Percentiles rank a stretch among this genome's conserved stretches.
Conservation (phyloP, 2,329 filamentous ascomycete species). For the Tolypocladium amazonense region DNA sequence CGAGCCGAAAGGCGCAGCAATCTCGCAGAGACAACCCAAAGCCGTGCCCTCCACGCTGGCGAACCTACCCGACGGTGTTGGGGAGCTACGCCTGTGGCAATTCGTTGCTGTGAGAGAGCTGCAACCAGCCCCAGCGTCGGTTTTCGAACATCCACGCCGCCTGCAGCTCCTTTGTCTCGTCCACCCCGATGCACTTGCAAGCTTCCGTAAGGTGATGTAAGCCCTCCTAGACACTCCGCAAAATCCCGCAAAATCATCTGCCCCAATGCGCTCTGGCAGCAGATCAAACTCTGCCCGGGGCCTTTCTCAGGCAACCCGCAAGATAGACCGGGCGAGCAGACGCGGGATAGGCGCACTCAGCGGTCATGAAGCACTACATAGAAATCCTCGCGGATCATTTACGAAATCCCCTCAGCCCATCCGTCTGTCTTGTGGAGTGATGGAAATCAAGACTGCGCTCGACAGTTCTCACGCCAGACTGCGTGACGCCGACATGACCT, state of each 20-base stretch:
- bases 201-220: neutral
- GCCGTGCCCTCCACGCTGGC: neutral
- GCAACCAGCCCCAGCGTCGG: neutral
- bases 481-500: neutral
- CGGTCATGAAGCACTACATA: slow-evolving; percentile 20
- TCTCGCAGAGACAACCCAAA: neutral
- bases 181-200: neutral
- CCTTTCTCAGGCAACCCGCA: neutral
- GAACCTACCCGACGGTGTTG: neutral
- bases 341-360: neutral
- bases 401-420: slow-evolving; percentile 12
- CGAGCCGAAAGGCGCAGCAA: neutral
- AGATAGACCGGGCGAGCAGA: neutral
- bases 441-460: neutral
- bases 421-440: neutral
- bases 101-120: neutral
- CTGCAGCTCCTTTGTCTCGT: neutral
- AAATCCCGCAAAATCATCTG: neutral
- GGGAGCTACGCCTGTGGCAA: neutral
- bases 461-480: neutral
- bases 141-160: neutral
- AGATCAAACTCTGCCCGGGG: neutral
- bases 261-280: neutral
- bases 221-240: neutral
- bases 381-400: slow-evolving; percentile 25